Percentiles rank a stretch among this genome's conserved stretches.
Conservation (phyloP, 345 rosid species). For the Noccaea caerulescens region DNA sequence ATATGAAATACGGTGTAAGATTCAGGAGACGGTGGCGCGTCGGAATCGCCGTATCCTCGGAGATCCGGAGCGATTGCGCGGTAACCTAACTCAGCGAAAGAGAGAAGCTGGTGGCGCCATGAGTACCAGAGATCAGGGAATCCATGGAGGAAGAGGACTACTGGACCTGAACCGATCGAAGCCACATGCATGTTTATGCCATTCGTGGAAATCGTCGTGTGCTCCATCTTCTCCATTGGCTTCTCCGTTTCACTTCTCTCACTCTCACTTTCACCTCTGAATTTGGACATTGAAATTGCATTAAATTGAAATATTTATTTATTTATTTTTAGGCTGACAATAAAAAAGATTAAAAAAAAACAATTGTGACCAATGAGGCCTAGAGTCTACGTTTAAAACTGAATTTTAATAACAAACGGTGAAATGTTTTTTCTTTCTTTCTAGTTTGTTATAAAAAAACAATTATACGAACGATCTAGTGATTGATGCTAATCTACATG, state of each 20-base stretch:
- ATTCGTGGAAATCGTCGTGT: constrained; percentile 55
- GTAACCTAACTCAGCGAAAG: constrained; percentile 63
- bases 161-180: constrained; percentile 63
- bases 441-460: too few relatives aligned
- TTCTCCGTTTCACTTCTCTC: neutral
- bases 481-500: constrained; percentile 7
- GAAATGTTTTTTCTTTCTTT: too few relatives aligned
- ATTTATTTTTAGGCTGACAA: neutral
- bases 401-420: too few relatives aligned
- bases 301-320: constrained; percentile 2
- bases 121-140: constrained; percentile 81
- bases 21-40: constrained; percentile 48
- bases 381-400: neutral
- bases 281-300: neutral
- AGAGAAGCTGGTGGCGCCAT: constrained; percentile 77
- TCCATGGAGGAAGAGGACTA: constrained; percentile 68
- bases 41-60: constrained; percentile 75
- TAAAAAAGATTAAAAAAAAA: neutral
- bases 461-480: neutral
- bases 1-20: constrained; percentile 59
- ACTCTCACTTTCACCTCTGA: constrained; percentile 1
- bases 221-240: constrained; percentile 70
- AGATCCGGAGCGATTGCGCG: constrained; percentile 78
- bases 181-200: constrained; percentile 75
- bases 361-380: constrained; percentile 11